A percentile compares a stretch with the other conserved stretches of the same genome.
Conservation (phyloP, 257 asterid species). For the Fraxinus pennsylvanica region DNA sequence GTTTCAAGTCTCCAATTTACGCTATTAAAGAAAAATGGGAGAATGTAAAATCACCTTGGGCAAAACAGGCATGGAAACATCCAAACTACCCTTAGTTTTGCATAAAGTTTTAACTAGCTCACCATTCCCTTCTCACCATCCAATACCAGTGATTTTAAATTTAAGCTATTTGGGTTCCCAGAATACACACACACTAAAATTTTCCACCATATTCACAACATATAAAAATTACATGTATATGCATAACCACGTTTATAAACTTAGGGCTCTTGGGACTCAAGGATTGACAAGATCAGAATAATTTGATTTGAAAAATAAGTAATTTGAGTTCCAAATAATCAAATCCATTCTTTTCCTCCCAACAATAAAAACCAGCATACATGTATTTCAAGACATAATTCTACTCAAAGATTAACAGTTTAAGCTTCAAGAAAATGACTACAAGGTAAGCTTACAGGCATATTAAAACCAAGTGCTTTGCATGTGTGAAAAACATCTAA, state of each 20-base stretch:
- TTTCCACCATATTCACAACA: not conserved
- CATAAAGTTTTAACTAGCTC: constrained; percentile 53
- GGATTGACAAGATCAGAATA: not conserved
- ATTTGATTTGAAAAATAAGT: not conserved
- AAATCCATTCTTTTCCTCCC: constrained; percentile 28
- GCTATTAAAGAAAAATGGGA: too few species aligned
- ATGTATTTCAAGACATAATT: too few species aligned
- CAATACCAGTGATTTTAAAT: constrained; percentile 39
- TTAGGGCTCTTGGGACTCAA: too few species aligned
- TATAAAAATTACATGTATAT: not conserved
- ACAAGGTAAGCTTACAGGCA: constrained; percentile 3
- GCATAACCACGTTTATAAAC: not conserved
- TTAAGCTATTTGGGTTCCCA: constrained; percentile 27
- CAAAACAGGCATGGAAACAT: too few species aligned
- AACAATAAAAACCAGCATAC: too few species aligned
- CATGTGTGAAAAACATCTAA: constrained; percentile 8
- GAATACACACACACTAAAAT: constrained; percentile 31
- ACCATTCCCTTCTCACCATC: constrained; percentile 45
- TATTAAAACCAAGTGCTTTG: constrained; percentile 21
- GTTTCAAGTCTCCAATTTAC: too few species aligned
- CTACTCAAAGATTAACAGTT: too few species aligned
- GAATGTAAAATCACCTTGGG: too few species aligned
- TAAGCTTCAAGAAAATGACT: not conserved
- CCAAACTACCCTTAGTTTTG: constrained; percentile 13
- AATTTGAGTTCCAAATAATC: constrained; percentile 5